Base-by-base conservation (phyloP, 1,139 yeast species). In the Arxiozyma slooffiae region DNA sequence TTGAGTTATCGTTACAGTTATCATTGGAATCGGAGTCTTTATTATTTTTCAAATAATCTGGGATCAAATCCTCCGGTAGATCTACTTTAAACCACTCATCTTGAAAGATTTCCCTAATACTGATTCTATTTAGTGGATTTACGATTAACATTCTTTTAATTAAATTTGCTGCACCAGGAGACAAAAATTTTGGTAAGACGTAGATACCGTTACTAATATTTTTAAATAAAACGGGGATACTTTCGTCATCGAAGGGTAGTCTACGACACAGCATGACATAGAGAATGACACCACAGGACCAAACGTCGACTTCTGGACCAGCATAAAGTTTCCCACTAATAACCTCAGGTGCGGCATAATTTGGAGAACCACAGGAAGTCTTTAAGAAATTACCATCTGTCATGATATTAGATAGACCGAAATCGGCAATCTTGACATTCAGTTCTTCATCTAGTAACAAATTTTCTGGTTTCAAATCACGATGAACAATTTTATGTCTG, bases 341-440 rank as follows among this genome's bases (percentile, higher is more conserved):
- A 46, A 92, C 97, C 69, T 92, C 98, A 0, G 98, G 98, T 0
- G 98, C 98, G 1, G 98, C 98, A 66, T 92, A 92, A 66, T 92
- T 90, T 49, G 98, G 97, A 16, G 96, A 86, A 2, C 98, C 98
- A 72, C 98, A 92, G 62, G 92, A 81, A 1, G 98, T 92, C 66
- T 90, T 92, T 64, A 92, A 76, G 63, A 92, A 92, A 66, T 92
- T 92, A 52, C 98, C 98, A 69, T 92, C 98, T 8, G 97, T 90
- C 97, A 92, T 92, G 59, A 92, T 90, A 67, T 92, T 92, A 39
- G 95, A 85, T 52, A 92, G 76, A 17, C 98, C 97, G 63, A 90
- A 92, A 74, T 92, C 98, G 17, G 97, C 97, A 70, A 92, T 92
- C 68, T 92, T 92, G 50, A 92, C 97, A 67, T 90, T 89, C 59